These are phyloP conservation scores for Boletales sp. DNA, from an alignment of 768 basidiomycete genomes.

Conservation along the genomic window DNA sequence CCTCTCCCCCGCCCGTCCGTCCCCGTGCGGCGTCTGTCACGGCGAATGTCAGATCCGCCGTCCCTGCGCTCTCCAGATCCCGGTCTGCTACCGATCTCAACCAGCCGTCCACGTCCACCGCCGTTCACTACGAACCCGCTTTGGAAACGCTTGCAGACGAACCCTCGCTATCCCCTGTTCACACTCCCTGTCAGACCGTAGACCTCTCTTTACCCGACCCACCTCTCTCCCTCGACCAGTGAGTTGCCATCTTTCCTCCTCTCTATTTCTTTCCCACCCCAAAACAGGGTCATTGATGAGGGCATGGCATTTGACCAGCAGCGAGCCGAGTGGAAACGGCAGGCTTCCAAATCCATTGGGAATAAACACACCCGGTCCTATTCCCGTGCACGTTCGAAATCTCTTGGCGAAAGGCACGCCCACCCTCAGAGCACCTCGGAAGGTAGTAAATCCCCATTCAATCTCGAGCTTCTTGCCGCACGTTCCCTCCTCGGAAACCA, in stretches of 20 bases:
- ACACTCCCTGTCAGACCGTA: conserved; percentile 27
- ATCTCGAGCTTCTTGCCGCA: conserved; percentile 60
- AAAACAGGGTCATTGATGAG: conserved; percentile 61
- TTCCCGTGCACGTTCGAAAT: conserved; percentile 51
- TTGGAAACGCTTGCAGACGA: conserved; percentile 16
- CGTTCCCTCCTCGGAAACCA: conserved; percentile 67
- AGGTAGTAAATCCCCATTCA: conserved; percentile 18
- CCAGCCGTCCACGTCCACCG: conserved; percentile 5
- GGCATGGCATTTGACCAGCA: conserved; percentile 57
- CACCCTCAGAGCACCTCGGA: conserved; percentile 18
- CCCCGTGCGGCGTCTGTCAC: conserved; percentile 19
- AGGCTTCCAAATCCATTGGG: conserved; percentile 60
- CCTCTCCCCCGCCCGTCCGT: conserved; percentile 11
- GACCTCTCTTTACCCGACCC: conserved; percentile 58
- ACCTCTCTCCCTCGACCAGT: conserved; percentile 53
- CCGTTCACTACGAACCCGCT: conserved; percentile 12
- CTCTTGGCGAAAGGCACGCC: conserved; percentile 20
- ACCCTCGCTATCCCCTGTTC: conserved; percentile 4
- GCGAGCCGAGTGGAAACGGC: conserved; percentile 61
- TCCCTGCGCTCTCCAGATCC: conserved; percentile 15
- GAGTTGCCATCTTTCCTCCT: conserved; percentile 12
- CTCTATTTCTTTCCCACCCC: background rate
- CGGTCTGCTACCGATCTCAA: conserved; percentile 20
- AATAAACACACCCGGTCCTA: conserved; percentile 60
- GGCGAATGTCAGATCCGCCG: background rate